Conservation (phyloP, 139 green algal species). For the Micractinium conductrix region DNA sequence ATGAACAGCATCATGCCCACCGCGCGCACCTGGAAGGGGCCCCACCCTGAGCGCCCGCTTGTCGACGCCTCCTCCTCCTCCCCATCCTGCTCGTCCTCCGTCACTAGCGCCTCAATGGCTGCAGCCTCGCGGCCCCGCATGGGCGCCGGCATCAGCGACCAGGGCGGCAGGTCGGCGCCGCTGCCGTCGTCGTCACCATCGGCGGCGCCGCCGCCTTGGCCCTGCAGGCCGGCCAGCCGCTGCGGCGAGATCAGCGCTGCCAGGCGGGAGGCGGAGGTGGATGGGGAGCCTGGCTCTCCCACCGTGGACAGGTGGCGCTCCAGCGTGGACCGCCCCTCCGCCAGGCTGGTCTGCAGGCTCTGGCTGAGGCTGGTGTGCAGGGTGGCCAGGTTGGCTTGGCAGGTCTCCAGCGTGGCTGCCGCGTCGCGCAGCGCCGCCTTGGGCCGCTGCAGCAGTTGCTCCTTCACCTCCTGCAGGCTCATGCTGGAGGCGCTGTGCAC, state of each 20-base stretch:
- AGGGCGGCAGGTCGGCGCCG: background rate
- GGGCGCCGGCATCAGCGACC: slow-evolving; percentile 35
- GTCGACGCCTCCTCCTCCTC: background rate
- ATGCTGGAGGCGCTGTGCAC: slow-evolving; percentile 39
- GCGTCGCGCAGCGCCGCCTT: slow-evolving; percentile 34
- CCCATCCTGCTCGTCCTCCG: slow-evolving; percentile 33
- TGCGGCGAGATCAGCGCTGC: slow-evolving; percentile 24
- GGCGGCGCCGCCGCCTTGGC: background rate
- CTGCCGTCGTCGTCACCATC: background rate
- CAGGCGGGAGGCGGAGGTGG: slow-evolving; percentile 17
- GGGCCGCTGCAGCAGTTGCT: slow-evolving; percentile 52
- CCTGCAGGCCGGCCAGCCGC: background rate
- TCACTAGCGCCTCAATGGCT: slow-evolving; percentile 33
- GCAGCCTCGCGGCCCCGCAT: slow-evolving; percentile 32
- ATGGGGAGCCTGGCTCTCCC: slow-evolving; percentile 39
- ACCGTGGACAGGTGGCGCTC: slow-evolving; percentile 33
- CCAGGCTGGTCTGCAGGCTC: slow-evolving; percentile 37
- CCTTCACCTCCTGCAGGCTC: slow-evolving; percentile 26
- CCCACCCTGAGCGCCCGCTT: slow-evolving; percentile 16
- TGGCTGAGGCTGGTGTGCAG: slow-evolving; percentile 32
- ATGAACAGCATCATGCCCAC: background rate
- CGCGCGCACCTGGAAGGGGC: slow-evolving; percentile 28
- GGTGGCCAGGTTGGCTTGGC: slow-evolving; percentile 54
- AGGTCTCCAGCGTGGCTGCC: slow-evolving; percentile 57
- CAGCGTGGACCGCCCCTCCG: slow-evolving; percentile 28